A percentile compares a stretch with the other conserved stretches of the same genome.
Conservation (phyloP, 2,329 filamentous ascomycete species). For the Madurella fahalii region DNA sequence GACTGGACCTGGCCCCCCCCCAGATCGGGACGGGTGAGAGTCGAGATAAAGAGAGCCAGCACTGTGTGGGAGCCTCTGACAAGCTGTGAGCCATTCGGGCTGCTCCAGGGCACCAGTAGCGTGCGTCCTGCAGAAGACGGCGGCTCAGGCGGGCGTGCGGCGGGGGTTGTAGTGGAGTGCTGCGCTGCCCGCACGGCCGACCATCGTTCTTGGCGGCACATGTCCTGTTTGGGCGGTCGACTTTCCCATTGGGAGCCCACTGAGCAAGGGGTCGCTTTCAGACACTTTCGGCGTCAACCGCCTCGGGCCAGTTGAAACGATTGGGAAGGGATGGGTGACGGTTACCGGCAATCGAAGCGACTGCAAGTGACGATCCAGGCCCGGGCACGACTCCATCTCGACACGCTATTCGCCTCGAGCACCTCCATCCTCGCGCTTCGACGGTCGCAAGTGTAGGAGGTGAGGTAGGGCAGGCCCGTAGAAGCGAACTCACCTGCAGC, state of each 20-base stretch:
- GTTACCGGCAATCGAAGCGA: neutral
- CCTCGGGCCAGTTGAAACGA: constrained; percentile 15
- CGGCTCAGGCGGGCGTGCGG: constrained; percentile 10
- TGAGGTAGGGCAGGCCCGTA: neutral
- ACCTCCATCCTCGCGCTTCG: too few relatives aligned
- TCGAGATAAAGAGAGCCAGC: constrained; percentile 16
- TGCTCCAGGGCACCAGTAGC: constrained; percentile 9
- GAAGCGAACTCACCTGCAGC: neutral
- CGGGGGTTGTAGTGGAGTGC: constrained; percentile 11
- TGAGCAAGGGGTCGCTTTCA: constrained; percentile 24
- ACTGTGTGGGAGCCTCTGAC: constrained; percentile 18
- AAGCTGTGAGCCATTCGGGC: constrained; percentile 10
- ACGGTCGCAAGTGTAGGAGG: neutral
- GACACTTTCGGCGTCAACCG: constrained; percentile 31
- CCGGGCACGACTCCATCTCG: constrained; percentile 7
- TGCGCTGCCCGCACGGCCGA: constrained; percentile 13
- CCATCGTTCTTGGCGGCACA: constrained; percentile 20
- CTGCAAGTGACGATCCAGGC: constrained; percentile 1
- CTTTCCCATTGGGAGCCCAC: constrained; percentile 13
- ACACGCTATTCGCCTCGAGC: constrained; percentile 5
- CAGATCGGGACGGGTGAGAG: constrained; percentile 12
- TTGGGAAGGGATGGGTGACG: constrained; percentile 9
- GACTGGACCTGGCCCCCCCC: constrained; percentile 2
- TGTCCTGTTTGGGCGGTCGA: constrained; percentile 13
- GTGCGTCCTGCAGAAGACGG: constrained; percentile 12